These are phyloP conservation scores for Cinnamomum chago DNA, from an alignment of 164 flowering plant genomes.

Conservation along the genomic window DNA sequence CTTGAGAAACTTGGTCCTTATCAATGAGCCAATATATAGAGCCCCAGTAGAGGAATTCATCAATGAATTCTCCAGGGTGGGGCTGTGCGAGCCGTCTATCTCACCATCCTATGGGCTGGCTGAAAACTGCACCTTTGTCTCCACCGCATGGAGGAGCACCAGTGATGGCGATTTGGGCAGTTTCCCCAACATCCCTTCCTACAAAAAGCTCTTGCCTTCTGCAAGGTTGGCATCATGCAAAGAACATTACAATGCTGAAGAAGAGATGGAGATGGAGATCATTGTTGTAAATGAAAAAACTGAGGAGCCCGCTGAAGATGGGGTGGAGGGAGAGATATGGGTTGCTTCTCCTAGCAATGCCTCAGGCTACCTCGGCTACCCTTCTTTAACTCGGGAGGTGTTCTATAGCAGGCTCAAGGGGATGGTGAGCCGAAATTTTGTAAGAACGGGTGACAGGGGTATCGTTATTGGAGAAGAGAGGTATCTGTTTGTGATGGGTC, in stretches of 20 bases:
- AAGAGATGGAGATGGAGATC: conserved; percentile 40
- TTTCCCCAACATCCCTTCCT: conserved; percentile 25
- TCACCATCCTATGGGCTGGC: conserved; percentile 77
- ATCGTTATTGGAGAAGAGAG: conserved; percentile 46
- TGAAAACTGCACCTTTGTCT: conserved; percentile 77
- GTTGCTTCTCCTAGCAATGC: conserved; percentile 68
- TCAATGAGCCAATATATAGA: conserved; percentile 66
- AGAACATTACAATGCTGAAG: conserved; percentile 8
- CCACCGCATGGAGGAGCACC: conserved; percentile 57
- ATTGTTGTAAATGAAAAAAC: conserved; percentile 52
- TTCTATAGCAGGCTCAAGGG: conserved; percentile 34
- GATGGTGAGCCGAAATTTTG: conserved; percentile 24
- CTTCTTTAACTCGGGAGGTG: conserved; percentile 38
- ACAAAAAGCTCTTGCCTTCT: conserved; percentile 51
- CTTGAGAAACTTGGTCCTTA: conserved; percentile 51
- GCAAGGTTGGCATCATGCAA: conserved; percentile 27
- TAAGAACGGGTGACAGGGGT: conserved; percentile 66
- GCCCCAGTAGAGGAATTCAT: conserved; percentile 40
- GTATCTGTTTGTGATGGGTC: conserved; percentile 50
- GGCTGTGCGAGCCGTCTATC: conserved; percentile 37
- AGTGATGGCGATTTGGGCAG: background rate
- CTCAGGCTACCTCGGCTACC: conserved; percentile 57
- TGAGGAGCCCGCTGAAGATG: conserved; percentile 51
- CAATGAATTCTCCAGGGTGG: conserved; percentile 28
- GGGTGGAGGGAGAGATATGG: conserved; percentile 71